These are phyloP conservation scores for Fragilariopsis cylindrus DNA, from an alignment of 108 stramenopile genomes.

Conservation along the genomic window DNA sequence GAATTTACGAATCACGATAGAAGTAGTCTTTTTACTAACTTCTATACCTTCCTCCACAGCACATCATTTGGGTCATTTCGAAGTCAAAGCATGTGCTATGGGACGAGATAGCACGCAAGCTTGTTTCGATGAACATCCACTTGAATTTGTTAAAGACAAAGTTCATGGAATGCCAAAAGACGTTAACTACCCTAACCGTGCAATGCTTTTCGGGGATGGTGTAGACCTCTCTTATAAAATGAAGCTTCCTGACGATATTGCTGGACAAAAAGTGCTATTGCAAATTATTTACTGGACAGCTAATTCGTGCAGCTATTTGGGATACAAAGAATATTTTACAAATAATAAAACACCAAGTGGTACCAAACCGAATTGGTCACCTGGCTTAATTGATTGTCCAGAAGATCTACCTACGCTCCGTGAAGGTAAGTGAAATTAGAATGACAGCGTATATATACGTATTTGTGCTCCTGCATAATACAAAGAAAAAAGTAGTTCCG, in stretches of 20 bases:
- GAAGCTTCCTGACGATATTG: no score
- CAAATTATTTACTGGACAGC: no score
- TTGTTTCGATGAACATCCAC: slow-evolving; percentile 56
- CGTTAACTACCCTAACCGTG: no score
- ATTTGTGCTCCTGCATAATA: not conserved
- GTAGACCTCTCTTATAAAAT: no score
- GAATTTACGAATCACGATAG: no score
- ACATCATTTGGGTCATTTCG: slow-evolving; percentile 66
- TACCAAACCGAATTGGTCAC: not conserved
- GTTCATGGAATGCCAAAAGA: slow-evolving; percentile 40
- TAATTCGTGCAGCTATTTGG: not conserved
- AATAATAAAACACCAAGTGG: not conserved
- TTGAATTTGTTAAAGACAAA: slow-evolving; percentile 52
- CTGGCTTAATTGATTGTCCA: not conserved
- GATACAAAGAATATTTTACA: not conserved
- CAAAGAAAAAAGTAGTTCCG: not conserved
- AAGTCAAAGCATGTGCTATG: slow-evolving; percentile 52
- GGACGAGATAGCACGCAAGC: slow-evolving; percentile 47
- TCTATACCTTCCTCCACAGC: slow-evolving; percentile 37
- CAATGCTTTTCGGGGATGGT: no score
- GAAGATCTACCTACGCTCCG: no score
- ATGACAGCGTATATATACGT: not conserved
- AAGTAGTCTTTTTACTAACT: no score
- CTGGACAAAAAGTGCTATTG: no score
- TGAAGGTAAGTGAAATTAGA: not conserved